Conservation (phyloP, 2,329 filamentous ascomycete genomes). For the Xylaria sp. region DNA sequence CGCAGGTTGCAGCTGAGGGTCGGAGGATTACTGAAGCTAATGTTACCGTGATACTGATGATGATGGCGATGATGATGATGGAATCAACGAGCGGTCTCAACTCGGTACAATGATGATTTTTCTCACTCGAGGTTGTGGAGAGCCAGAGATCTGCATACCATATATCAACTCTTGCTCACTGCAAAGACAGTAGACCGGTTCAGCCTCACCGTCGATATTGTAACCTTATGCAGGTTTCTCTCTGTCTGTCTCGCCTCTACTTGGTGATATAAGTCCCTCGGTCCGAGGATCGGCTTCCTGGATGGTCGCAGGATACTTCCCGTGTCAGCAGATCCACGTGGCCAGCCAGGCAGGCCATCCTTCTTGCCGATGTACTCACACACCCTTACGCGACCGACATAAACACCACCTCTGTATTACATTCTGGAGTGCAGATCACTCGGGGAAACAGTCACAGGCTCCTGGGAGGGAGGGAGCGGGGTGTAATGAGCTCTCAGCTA, state of each 20-base stretch:
- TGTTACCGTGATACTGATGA: conserved; percentile 9
- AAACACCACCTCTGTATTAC: not conserved
- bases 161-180: conserved; percentile 15
- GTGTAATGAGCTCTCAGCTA: not conserved
- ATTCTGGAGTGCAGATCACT: conserved; percentile 24
- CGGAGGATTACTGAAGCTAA: not conserved
- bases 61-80: not conserved
- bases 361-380: not conserved
- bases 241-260: conserved; percentile 14
- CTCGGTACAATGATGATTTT: not conserved
- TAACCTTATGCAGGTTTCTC: conserved; percentile 28
- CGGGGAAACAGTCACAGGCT: conserved; percentile 23
- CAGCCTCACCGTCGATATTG: conserved; percentile 36
- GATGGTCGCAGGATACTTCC: conserved; percentile 13
- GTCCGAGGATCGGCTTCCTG: conserved; percentile 8
- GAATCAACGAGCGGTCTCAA: not conserved
- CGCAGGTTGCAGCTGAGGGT: conserved; percentile 32
- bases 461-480: conserved; percentile 8
- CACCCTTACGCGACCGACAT: conserved; percentile 5
- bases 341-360: conserved; percentile 9
- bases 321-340: conserved; percentile 32
- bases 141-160: conserved; percentile 15
- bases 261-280: conserved; percentile 21
- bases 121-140: not conserved
- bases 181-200: conserved; percentile 1